A percentile compares a stretch with the other conserved stretches of the same genome.
phyloP scores from a whole-genome alignment of 768 basidiomycete species.

The Termitomyces titanicus region DNA sequence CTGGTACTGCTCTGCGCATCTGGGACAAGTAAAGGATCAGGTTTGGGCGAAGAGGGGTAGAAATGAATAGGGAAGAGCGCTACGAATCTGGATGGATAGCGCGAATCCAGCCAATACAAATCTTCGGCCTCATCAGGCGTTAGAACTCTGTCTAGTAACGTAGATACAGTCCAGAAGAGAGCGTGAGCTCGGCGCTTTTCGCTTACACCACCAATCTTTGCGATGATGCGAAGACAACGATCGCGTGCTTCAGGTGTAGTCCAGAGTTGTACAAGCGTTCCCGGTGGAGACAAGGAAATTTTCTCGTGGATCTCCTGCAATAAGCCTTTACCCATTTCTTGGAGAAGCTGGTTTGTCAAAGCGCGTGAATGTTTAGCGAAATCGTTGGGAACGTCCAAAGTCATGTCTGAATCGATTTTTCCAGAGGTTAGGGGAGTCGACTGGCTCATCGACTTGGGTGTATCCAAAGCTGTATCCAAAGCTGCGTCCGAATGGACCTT shows the following conservation, averaged over 20 bases:
- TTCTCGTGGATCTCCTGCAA: constrained; percentile 61
- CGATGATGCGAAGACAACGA: constrained; percentile 71
- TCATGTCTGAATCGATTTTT: constrained; percentile 22
- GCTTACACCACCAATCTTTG: constrained; percentile 70
- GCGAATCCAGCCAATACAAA: constrained; percentile 61
- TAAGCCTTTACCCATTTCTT: constrained; percentile 66
- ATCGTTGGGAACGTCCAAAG: constrained; percentile 28
- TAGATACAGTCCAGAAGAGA: constrained; percentile 41
- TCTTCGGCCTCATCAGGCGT: constrained; percentile 30
- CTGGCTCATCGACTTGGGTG: constrained; percentile 1
- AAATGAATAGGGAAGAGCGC: constrained; percentile 57
- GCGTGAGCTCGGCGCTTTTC: constrained; percentile 65
- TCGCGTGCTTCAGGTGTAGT: constrained; percentile 73
- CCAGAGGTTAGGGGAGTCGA: constrained; percentile 9
- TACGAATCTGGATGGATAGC: constrained; percentile 50
- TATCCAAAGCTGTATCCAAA: not conserved
- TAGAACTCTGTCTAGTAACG: constrained; percentile 8
- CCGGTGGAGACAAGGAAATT: constrained; percentile 22
- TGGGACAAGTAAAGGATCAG: constrained; percentile 8
- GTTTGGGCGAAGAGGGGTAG: constrained; percentile 30
- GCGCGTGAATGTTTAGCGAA: constrained; percentile 62
- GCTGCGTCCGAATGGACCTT: no score
- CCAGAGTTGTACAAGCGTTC: constrained; percentile 59
- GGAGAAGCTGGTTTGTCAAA: constrained; percentile 65
- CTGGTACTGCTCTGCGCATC: not conserved